Conservation (phyloP, 495 filamentous ascomycete species). For the Cudoniella acicularis region DNA sequence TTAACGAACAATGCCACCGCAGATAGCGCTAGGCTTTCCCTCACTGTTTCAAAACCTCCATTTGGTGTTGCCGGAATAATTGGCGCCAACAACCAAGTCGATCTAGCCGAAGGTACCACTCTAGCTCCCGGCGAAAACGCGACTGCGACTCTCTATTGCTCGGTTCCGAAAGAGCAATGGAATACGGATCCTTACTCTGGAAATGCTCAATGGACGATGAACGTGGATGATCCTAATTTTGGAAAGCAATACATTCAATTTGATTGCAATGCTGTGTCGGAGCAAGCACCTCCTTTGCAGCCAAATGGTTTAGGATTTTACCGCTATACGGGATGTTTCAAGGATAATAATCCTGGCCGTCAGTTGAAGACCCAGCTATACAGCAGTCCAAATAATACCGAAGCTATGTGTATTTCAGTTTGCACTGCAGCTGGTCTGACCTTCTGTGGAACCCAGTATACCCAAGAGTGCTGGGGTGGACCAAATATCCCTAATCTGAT, state of each 20-base stretch:
- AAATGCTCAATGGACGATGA: conserved; percentile 40
- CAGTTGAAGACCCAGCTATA: conserved; percentile 36
- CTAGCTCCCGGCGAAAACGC: conserved; percentile 37
- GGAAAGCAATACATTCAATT: conserved; percentile 38
- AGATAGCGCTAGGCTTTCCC: conserved; percentile 33
- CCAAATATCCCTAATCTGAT: conserved; percentile 25
- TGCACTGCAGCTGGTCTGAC: conserved; percentile 35
- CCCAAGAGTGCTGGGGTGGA: conserved; percentile 48
- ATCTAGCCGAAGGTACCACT: conserved; percentile 47
- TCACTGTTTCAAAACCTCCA: conserved; percentile 49
- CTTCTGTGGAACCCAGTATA: conserved; percentile 49
- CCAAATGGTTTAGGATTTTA: conserved; percentile 32
- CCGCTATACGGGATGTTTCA: conserved; percentile 39
- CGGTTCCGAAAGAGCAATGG: conserved; percentile 42
- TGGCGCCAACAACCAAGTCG: conserved; percentile 38
- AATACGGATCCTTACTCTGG: conserved; percentile 39
- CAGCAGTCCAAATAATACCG: conserved; percentile 31
- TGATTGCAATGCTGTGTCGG: conserved; percentile 33
- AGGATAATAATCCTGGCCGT: conserved; percentile 37
- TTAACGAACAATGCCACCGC: conserved; percentile 39
- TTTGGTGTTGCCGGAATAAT: conserved; percentile 36
- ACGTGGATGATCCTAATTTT: conserved; percentile 39
- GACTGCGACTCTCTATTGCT: conserved; percentile 40
- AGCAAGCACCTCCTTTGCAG: conserved; percentile 35
- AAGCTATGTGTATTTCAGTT: conserved; percentile 32